Percentiles rank a stretch among this genome's conserved stretches.
These are phyloP conservation scores for Geotrichum restrictum DNA, from an alignment of 1,139 yeast genomes.

Conservation along the genomic window DNA sequence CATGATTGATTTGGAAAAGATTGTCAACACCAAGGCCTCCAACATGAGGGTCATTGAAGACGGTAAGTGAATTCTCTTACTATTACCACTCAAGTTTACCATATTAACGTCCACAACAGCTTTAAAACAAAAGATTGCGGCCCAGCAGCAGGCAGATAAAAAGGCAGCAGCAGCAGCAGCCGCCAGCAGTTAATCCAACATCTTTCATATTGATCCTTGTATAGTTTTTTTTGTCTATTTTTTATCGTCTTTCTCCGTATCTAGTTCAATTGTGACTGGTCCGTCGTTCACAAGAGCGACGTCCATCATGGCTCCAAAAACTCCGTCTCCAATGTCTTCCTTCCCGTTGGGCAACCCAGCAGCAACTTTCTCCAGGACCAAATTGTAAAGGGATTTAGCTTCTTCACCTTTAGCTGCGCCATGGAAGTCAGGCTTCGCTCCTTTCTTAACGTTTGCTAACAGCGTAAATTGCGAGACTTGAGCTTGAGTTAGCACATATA, in stretches of 20 bases:
- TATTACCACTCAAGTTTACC: too few relatives aligned
- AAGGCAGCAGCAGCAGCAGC: slow-evolving; percentile 4
- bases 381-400: slow-evolving; percentile 65
- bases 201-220: slow-evolving; percentile 1
- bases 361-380: slow-evolving; percentile 50
- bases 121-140: slow-evolving; percentile 17
- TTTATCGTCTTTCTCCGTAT: slow-evolving; percentile 45
- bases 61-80: slow-evolving; percentile 23
- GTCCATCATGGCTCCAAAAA: slow-evolving; percentile 97
- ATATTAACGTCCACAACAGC: slow-evolving; percentile 2
- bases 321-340: slow-evolving; percentile 74
- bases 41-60: slow-evolving; percentile 37
- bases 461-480: slow-evolving; percentile 84
- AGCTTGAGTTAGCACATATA: too few relatives aligned
- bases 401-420: slow-evolving; percentile 74
- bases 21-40: slow-evolving; percentile 45
- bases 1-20: slow-evolving; percentile 65
- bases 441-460: slow-evolving; percentile 77
- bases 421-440: slow-evolving; percentile 92
- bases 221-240: slow-evolving; percentile 6
- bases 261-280: slow-evolving; percentile 71
- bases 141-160: slow-evolving; percentile 13
- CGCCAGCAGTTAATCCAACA: background rate
- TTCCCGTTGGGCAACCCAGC: slow-evolving; percentile 51
- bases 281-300: slow-evolving; percentile 82